Evolutionary conservation across 495 filamentous ascomycete species (phyloP).

Genomic region (Penicillium manginii): DNA sequence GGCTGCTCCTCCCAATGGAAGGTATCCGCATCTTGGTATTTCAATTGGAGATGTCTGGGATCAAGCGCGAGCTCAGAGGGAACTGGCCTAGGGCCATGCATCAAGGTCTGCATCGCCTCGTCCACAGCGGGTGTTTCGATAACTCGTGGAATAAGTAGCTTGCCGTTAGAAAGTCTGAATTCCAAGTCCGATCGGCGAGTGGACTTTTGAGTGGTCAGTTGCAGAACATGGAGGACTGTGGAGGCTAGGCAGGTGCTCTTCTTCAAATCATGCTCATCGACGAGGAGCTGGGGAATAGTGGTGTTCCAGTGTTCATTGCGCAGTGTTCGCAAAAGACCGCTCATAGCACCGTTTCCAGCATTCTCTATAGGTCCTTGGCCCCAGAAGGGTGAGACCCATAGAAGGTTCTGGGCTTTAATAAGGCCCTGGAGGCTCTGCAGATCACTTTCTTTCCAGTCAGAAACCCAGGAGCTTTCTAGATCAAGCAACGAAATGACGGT

Average conservation of each 20-base stretch:
- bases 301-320: conserved; percentile 27
- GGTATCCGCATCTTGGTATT: conserved; percentile 13
- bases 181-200: conserved; percentile 22
- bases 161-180: conserved; percentile 19
- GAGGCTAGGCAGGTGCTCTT: conserved; percentile 15
- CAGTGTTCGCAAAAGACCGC: conserved; percentile 28
- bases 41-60: conserved; percentile 17
- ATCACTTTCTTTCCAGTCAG: conserved; percentile 17
- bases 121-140: conserved; percentile 20
- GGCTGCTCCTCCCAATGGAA: conserved; percentile 22
- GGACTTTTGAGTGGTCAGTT: conserved; percentile 19
- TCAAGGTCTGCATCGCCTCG: conserved; percentile 26
- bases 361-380: conserved; percentile 11
- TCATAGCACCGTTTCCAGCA: conserved; percentile 19
- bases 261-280: conserved; percentile 12
- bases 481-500: conserved; percentile 31
- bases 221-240: conserved; percentile 23
- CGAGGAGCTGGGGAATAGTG: conserved; percentile 20
- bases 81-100: conserved; percentile 24
- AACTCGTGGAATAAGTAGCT: conserved; percentile 25
- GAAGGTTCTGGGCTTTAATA: conserved; percentile 24
- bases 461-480: conserved; percentile 21
- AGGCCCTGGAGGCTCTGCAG: conserved; percentile 19
- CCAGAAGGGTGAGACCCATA: conserved; percentile 30
- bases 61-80: conserved; percentile 13